Conservation (phyloP, 1,284 basidiomycete genomes). For the Xerocomus subilludens region DNA sequence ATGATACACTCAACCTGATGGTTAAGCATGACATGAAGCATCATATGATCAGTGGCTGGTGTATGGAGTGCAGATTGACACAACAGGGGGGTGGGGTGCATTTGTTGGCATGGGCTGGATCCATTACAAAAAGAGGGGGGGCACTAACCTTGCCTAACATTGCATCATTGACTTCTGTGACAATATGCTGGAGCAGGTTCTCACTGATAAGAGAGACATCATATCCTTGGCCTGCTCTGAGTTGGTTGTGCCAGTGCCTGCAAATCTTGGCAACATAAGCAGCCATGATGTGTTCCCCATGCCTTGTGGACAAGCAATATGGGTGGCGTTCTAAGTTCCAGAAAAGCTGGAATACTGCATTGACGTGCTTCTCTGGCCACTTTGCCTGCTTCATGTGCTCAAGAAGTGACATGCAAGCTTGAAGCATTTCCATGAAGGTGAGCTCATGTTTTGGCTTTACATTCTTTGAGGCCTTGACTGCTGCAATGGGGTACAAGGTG, state of each 20-base stretch:
- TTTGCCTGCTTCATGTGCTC: not conserved
- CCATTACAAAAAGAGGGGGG: too few species aligned
- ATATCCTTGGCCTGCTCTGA: not conserved
- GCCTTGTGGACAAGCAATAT: not conserved
- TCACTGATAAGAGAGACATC: slow-evolving; percentile 2
- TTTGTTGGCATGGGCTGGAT: too few species aligned
- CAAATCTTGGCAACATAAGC: not conserved
- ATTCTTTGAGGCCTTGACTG: slow-evolving; percentile 12
- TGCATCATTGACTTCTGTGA: not conserved
- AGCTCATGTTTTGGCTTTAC: slow-evolving; percentile 5
- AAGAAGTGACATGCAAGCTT: not conserved
- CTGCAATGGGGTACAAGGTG: not conserved
- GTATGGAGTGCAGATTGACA: too few species aligned
- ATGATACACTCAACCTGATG: not conserved
- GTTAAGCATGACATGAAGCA: not conserved
- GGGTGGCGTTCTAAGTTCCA: slow-evolving; percentile 5
- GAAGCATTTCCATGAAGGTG: not conserved
- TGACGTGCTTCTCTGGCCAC: not conserved
- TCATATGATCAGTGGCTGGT: too few species aligned
- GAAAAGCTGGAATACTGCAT: slow-evolving; percentile 1
- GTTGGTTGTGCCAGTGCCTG: not conserved
- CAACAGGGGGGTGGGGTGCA: too few species aligned
- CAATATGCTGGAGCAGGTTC: not conserved
- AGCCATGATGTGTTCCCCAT: not conserved
- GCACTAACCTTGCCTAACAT: not conserved